Base-by-base conservation (phyloP, 805 yeast species). In the Candida qinlingensis region DNA sequence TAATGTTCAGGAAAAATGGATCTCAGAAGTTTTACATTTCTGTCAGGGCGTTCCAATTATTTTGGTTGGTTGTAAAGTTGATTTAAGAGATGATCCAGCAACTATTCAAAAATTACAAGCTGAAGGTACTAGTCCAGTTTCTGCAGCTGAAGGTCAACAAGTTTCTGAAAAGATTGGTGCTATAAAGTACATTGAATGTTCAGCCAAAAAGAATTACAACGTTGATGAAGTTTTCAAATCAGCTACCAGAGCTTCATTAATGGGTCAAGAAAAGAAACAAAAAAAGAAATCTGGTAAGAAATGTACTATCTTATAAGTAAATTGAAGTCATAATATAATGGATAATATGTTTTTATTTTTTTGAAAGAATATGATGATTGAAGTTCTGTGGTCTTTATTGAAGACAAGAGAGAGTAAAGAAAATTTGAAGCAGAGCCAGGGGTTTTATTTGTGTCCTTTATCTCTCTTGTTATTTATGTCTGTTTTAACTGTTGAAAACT, bases 1-100 rank as follows among this genome's bases (percentile, higher is more conserved):
- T 65, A 90, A 89, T 70, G 96, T 90, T 55, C 92, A 88, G 73
- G 96, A 89, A 71, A 90, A 89, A 73, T 90, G 97, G 96, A 87
- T 88, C 62, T 82, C 94, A 41, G 97, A 90, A 72, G 96, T 90
- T 45, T 70, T 86, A 65, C 96, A 89, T 69, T 89, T 89, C 80
- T 90, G 97, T 72, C 96, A 85, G 62, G 94, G 92, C 67, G 90
- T 89, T 47, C 96, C 96, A 63, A 87, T 89, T 67, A 85, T 90
- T 59, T 75, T 90, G 49, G 96, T 89, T 60, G 97, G 96, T 60
- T 88, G 96, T 75, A 90, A 90, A 74, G 79, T 80, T 58, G 97
- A 90, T 73, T 76, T 90, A 64, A 85, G 96, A 73, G 79, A 85
- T 65, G 96, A 89, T 67, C 82, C 81, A 51, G 75, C 78, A 62